Percentiles rank a stretch among this genome's conserved stretches.
These are phyloP conservation scores for Pseudogymnoascus sp. DNA, from an alignment of 2,329 filamentous ascomycete genomes.

Conservation along the genomic window DNA sequence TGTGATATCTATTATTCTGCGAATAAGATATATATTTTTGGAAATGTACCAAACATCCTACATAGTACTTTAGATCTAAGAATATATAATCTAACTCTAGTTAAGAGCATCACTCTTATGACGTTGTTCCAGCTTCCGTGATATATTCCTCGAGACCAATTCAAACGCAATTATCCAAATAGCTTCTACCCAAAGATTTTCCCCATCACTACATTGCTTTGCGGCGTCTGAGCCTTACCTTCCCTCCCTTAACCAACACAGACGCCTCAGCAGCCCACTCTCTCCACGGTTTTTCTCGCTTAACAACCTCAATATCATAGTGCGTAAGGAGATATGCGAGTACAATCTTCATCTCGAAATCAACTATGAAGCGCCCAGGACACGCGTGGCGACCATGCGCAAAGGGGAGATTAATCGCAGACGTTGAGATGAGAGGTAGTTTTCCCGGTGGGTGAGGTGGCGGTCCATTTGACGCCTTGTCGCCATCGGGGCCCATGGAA, in stretches of 20 bases:
- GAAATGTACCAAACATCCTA: background rate
- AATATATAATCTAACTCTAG: background rate
- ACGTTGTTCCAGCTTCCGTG: too few relatives aligned
- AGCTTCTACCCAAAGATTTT: background rate
- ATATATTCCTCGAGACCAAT: too few relatives aligned
- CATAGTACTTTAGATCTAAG: background rate
- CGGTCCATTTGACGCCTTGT: background rate
- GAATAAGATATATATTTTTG: background rate
- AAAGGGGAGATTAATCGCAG: constrained; percentile 22
- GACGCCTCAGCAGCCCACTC: constrained; percentile 22
- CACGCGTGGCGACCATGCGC: constrained; percentile 28
- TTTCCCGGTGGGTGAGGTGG: background rate
- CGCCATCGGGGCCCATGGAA: background rate
- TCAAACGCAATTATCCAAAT: background rate
- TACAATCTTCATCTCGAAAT: constrained; percentile 22
- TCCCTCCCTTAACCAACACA: constrained; percentile 23
- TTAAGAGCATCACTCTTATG: background rate
- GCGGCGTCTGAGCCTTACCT: constrained; percentile 17
- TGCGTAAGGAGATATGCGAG: constrained; percentile 16
- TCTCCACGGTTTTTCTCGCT: constrained; percentile 22
- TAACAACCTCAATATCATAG: constrained; percentile 23
- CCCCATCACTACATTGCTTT: background rate
- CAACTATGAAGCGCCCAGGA: constrained; percentile 24
- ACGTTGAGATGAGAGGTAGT: constrained; percentile 21
- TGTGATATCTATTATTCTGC: background rate